Conservation (phyloP, 1,284 basidiomycete genomes). For the Cryptococcus sp. region DNA sequence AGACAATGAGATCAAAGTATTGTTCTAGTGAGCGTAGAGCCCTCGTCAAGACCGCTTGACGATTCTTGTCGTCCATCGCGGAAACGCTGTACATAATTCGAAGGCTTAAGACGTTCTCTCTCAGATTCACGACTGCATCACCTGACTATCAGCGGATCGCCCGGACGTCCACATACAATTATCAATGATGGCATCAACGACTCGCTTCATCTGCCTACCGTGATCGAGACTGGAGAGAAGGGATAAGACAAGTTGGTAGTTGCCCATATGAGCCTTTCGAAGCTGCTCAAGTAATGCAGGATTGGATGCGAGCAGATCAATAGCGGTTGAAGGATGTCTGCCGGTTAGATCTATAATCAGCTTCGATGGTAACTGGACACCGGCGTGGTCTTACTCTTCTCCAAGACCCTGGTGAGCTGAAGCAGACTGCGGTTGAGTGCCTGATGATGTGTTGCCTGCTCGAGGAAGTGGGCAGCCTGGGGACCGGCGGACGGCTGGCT, state of each 20-base stretch:
- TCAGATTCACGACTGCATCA: conserved; percentile 82
- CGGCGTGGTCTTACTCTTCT: conserved; percentile 46
- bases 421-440: conserved; percentile 76
- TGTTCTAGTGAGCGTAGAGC: conserved; percentile 54
- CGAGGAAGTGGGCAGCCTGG: conserved; percentile 46
- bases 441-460: conserved; percentile 75
- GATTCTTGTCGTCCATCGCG: conserved; percentile 62
- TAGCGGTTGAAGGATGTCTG: conserved; percentile 58
- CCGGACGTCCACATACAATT: conserved; percentile 58
- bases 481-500: conserved; percentile 21
- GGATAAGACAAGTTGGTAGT: conserved; percentile 83
- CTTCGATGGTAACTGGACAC: background rate
- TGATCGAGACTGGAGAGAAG: conserved; percentile 83
- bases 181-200: conserved; percentile 86
- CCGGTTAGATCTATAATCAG: conserved; percentile 41
- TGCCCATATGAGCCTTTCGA: conserved; percentile 79
- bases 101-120: conserved; percentile 79
- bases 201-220: conserved; percentile 71
- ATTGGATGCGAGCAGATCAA: conserved; percentile 74
- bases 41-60: conserved; percentile 44
- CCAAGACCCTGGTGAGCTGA: conserved; percentile 76
- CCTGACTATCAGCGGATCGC: conserved; percentile 47
- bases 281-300: conserved; percentile 77
- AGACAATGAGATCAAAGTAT: conserved; percentile 89
- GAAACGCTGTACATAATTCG: conserved; percentile 80